These are phyloP conservation scores for Ophiostoma pallidulum DNA, from an alignment of 2,329 filamentous ascomycete species.

Conservation along the genomic window DNA sequence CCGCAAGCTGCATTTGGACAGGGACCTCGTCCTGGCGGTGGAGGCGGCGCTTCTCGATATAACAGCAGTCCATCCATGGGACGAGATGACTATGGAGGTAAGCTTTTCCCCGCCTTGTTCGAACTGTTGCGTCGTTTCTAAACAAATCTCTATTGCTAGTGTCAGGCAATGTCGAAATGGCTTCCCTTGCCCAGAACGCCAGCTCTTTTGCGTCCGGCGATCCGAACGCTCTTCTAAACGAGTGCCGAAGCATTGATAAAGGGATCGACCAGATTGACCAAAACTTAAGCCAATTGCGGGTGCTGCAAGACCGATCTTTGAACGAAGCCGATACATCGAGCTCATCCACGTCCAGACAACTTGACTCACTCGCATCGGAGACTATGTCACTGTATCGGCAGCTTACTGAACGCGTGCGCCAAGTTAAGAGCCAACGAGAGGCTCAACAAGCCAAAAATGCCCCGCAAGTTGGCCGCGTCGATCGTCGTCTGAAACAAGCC, in stretches of 20 bases:
- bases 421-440: conserved; percentile 67
- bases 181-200: conserved; percentile 47
- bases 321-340: conserved; percentile 63
- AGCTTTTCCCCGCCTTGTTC: too few relatives aligned
- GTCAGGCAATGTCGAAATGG: conserved; percentile 60
- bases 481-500: conserved; percentile 68
- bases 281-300: conserved; percentile 62
- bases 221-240: conserved; percentile 72
- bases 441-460: conserved; percentile 63
- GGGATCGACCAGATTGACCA: conserved; percentile 66
- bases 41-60: conserved; percentile 18
- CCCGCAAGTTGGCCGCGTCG: conserved; percentile 71
- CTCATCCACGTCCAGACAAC: conserved; percentile 55
- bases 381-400: conserved; percentile 77
- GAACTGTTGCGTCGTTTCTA: too few relatives aligned
- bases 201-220: conserved; percentile 39
- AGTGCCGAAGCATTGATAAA: conserved; percentile 70
- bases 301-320: conserved; percentile 61
- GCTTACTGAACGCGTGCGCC: conserved; percentile 69
- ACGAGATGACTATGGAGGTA: conserved; percentile 30
- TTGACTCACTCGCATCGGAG: conserved; percentile 65
- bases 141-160: background rate
- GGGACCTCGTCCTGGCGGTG: conserved; percentile 23
- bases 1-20: conserved; percentile 23
- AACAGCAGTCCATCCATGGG: conserved; percentile 24